Evolutionary conservation across 163 green algal genomes (phyloP), one percentile per base, ranked within the genome.

Genomic region (Smithsoniella earleae): DNA sequence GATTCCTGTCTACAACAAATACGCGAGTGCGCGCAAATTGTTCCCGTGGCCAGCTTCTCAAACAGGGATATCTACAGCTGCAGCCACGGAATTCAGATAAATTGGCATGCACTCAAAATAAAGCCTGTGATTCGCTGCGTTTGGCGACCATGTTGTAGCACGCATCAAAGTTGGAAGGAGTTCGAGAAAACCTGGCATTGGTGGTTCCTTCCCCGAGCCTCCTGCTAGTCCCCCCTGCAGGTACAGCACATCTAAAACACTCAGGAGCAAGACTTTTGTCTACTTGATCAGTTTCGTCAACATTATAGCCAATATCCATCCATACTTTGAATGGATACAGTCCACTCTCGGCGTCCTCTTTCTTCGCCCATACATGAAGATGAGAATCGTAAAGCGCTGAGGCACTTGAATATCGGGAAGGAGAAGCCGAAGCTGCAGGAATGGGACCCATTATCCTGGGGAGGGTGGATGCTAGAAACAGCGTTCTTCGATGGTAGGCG

Each of bases 321-420:
- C 46, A 2, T 62, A 81, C 79, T 4, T 49, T 36, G 54, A 74
- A 83, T 2, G 79, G 79, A 37, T 73, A 83, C 43, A 75, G 36
- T 0, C 76, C 69, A 22, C 36, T 75, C 3, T 76, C 44, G 6
- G 27, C 58, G 16, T 69, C 58, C 34, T 82, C 77, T 22, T 73
- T 44, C 30, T 58, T 74, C 25, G 79, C 76, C 79, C 79, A 83
- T 10, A 83, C 77, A 33, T 83, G 79, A 18, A 83, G 44, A 63
- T 82, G 77, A 13, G 73, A 58, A 33, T 83, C 79, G 45, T 40
- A 69, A 13, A 28, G 43, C 58, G 13, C 13, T 10, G 40, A 22
- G 40, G 10, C 13, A 49, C 13, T 49, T 49, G 40, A 22, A 13
- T 49, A 10, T 13, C 40, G 40, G 10, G 10, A 10, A 10, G 13